A percentile compares a stretch with the other conserved stretches of the same genome.
Evolutionary conservation across 768 basidiomycete species (phyloP).

Genomic region (Tricholomella constricta): DNA sequence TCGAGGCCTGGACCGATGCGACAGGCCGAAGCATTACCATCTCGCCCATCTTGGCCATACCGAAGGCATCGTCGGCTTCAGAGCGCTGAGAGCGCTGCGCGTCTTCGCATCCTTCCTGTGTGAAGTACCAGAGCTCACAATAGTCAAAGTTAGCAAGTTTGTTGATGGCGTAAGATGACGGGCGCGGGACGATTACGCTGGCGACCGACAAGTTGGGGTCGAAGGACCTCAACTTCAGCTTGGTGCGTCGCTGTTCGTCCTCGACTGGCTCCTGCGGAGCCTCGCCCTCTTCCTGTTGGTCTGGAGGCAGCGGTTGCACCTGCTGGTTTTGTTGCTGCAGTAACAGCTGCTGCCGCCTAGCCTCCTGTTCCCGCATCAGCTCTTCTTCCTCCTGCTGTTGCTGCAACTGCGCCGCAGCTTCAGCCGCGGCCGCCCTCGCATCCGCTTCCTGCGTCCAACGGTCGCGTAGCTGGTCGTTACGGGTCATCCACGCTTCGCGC

Average conservation of each 20-base stretch:
- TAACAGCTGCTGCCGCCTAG: neutral
- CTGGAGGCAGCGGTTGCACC: too few species aligned
- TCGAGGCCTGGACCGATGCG: neutral
- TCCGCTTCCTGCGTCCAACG: too few species aligned
- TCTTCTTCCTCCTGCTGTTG: neutral
- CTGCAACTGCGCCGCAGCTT: neutral
- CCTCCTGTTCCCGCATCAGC: neutral
- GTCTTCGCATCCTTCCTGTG: too few species aligned
- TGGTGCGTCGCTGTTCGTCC: neutral
- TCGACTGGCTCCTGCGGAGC: neutral
- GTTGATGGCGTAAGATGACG: conserved; percentile 4
- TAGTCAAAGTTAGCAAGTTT: neutral
- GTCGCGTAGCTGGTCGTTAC: neutral
- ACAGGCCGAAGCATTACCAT: neutral
- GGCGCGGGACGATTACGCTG: too few species aligned
- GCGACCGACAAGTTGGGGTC: neutral
- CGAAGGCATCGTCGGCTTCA: too few species aligned
- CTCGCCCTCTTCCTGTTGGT: too few species aligned
- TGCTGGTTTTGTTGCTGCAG: neutral
- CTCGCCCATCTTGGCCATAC: neutral
- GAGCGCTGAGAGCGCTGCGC: too few species aligned
- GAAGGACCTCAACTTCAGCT: neutral
- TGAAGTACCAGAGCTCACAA: too few species aligned
- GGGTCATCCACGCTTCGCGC: too few species aligned
- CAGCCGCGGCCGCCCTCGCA: too few species aligned